phyloP scores from a whole-genome alignment of 2,329 filamentous ascomycete genomes.

The Xylaria sp. region DNA sequence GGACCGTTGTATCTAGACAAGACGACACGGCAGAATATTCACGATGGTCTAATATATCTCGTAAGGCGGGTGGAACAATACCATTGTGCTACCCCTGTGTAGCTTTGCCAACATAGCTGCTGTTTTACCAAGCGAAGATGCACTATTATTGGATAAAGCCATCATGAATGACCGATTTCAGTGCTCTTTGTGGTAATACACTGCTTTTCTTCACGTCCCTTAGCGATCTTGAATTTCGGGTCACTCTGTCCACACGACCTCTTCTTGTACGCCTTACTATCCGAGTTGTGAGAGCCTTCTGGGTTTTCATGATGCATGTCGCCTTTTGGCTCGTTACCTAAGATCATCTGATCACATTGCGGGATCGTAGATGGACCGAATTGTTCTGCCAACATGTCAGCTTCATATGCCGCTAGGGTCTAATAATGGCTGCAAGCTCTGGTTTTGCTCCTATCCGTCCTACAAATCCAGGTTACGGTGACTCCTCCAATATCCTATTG shows the following conservation, averaged over 20 bases:
- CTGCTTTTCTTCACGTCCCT: background rate
- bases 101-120: background rate
- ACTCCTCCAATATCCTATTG: no score
- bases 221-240: background rate
- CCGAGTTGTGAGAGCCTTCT: background rate
- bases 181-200: background rate
- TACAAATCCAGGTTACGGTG: no score
- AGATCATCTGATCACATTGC: background rate
- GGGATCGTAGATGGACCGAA: background rate
- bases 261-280: background rate
- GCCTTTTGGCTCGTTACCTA: background rate
- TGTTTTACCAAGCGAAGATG: background rate
- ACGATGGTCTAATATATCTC: background rate
- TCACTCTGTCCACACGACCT: background rate
- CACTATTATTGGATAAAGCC: background rate
- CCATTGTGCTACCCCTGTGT: background rate
- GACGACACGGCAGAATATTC: background rate
- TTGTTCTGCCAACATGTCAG: background rate
- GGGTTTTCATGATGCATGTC: background rate
- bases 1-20: no score
- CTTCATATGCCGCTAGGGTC: background rate
- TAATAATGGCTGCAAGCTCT: background rate
- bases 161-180: background rate
- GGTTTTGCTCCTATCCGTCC: background rate
- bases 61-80: conserved; percentile 4